Evolutionary conservation across 352 stramenopile genomes (phyloP).

Genomic region (Phytophthora pseudosyringae): DNA sequence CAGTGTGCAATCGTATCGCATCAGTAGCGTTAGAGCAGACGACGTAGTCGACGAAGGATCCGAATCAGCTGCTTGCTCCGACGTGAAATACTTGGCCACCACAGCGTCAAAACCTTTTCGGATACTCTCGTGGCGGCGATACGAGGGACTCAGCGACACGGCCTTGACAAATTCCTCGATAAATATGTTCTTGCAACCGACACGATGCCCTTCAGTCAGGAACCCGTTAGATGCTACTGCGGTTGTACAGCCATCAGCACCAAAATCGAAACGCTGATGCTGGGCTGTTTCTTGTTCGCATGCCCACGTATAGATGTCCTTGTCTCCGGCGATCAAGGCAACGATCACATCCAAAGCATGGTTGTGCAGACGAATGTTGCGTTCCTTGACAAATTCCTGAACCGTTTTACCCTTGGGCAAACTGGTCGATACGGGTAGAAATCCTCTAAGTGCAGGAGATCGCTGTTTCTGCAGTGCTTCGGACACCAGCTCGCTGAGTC

Average conservation of each 20-base stretch:
- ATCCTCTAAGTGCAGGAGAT: constrained; percentile 39
- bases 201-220: constrained; percentile 39
- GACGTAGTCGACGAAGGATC: constrained; percentile 10
- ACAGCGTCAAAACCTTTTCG: constrained; percentile 67
- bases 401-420: constrained; percentile 36
- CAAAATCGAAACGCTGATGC: constrained; percentile 44
- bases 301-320: constrained; percentile 39
- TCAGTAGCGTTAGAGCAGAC: constrained; percentile 59
- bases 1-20: constrained; percentile 75
- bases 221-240: constrained; percentile 25
- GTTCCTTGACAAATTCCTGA: constrained; percentile 47
- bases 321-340: constrained; percentile 27
- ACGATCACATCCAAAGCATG: constrained; percentile 37
- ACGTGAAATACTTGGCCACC: constrained; percentile 53
- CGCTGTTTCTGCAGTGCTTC: constrained; percentile 66
- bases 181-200: constrained; percentile 72
- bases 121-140: constrained; percentile 60
- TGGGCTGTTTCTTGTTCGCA: constrained; percentile 43
- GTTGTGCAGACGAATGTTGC: constrained; percentile 40
- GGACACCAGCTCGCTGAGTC: constrained; percentile 72
- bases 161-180: constrained; percentile 78
- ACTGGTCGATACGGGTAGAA: constrained; percentile 36
- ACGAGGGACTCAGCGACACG: constrained; percentile 61
- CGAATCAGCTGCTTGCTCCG: constrained; percentile 9
- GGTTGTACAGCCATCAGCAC: constrained; percentile 22